Percentiles rank a stretch among this genome's conserved stretches.
Conservation (phyloP, 371 early-diverging fungal genomes). For the Apophysomyces ossiformis region DNA sequence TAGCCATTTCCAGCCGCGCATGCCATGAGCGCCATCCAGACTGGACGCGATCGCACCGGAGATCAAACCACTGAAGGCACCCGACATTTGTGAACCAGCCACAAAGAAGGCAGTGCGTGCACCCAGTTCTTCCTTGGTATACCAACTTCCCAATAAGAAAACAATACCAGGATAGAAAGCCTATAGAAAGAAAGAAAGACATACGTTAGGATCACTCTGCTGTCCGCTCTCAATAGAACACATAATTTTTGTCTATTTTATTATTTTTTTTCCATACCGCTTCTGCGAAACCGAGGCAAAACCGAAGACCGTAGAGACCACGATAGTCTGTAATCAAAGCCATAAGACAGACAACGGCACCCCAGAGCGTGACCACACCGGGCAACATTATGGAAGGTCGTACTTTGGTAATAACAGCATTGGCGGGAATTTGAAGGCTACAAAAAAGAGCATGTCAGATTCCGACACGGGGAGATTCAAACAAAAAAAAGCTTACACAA, state of each 20-base stretch:
- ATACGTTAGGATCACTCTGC: too few species aligned
- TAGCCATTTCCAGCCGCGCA: slow-evolving; percentile 66
- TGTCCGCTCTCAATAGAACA: too few species aligned
- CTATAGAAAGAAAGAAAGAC: slow-evolving; percentile 10
- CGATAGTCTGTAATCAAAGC: slow-evolving; percentile 48
- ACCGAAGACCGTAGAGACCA: slow-evolving; percentile 61
- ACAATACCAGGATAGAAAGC: slow-evolving; percentile 80
- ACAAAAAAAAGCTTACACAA: slow-evolving; percentile 52
- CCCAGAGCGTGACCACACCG: slow-evolving; percentile 66
- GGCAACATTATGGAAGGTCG: slow-evolving; percentile 64
- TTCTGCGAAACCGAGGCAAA: slow-evolving; percentile 71
- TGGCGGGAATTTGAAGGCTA: slow-evolving; percentile 51
- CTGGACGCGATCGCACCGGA: slow-evolving; percentile 42
- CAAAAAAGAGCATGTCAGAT: not conserved
- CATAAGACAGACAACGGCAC: slow-evolving; percentile 63
- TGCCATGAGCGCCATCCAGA: slow-evolving; percentile 48
- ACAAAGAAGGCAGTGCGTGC: slow-evolving; percentile 73
- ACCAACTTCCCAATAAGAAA: slow-evolving; percentile 79
- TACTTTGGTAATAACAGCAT: slow-evolving; percentile 52
- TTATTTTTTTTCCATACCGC: slow-evolving; percentile 28
- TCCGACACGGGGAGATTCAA: too few species aligned
- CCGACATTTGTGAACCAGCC: slow-evolving; percentile 48
- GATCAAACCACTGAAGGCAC: slow-evolving; percentile 35
- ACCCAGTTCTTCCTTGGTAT: slow-evolving; percentile 76
- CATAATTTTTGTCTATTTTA: not conserved